Evolutionary conservation across 768 basidiomycete genomes (phyloP), one percentile per base, ranked within the genome.

Genomic region (Rhodotorula babjevae): DNA sequence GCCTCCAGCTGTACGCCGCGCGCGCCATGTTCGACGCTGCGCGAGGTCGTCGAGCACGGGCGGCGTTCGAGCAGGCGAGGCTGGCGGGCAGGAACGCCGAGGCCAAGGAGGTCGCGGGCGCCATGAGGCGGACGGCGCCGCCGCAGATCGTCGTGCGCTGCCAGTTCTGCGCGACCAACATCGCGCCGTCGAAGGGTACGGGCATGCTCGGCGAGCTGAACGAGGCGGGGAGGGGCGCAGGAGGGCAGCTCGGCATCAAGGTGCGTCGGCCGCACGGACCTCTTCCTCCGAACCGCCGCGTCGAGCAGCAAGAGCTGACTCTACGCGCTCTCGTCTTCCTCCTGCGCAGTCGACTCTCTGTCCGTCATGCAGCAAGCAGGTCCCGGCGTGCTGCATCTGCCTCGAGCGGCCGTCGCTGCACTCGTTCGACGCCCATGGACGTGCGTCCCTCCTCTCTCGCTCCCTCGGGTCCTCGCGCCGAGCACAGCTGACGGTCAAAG

Each of bases 321-420:
- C 18, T 46, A 4, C 36, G 4, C 36, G 6, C 18, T 11, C 44
- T 14, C 44, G 6, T 46, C 14, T 14, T 11, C 14, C 18, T 46
- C 14, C 44, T 25, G 19, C 25, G 36, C 65, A 75, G 74, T 60
- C 67, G 10, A 69, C 74, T 2, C 11, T 69, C 6, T 76, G 71
- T 31, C 75, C 75, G 2, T 70, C 68, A 3, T 76, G 75, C 63
- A 66, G 68, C 56, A 76, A 76, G 40, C 68, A 70, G 49, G 65
- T 76, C 0, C 75, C 75, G 5, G 71, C 68, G 2, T 76, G 75
- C 60, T 67, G 65, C n/a, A 52, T 76, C 58, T 76, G 75, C 57
- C 56, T 76, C 42, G 44, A 58, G 2, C 65, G 71, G 1, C 68
- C 75, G 0, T 73, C 71, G 16, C 44, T 76, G 23, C 66, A 66